phyloP scores from a whole-genome alignment of 176 grass and related monocot genomes.

The Bonia amplexicaulis region DNA sequence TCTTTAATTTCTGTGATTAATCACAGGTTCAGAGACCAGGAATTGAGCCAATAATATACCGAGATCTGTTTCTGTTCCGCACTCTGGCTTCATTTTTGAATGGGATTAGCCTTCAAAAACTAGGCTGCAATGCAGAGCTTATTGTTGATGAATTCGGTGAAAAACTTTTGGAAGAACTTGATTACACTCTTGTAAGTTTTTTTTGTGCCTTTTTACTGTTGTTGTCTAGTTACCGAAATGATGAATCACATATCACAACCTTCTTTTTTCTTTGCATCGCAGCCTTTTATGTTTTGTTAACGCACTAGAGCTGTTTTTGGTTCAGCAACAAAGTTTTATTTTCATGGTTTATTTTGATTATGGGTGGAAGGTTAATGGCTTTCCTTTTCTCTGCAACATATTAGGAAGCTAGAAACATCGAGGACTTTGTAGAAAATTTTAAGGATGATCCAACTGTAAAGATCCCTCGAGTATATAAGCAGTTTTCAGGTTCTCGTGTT shows the following conservation, averaged over 20 bases:
- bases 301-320: background rate
- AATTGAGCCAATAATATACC: conserved; percentile 97
- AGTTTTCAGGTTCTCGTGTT: conserved; percentile 74
- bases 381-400: conserved; percentile 6
- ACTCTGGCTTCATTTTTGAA: conserved; percentile 93
- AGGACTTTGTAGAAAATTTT: conserved; percentile 94
- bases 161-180: conserved; percentile 97
- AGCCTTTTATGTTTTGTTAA: background rate
- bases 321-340: background rate
- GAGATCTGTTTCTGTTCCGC: conserved; percentile 93
- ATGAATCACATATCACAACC: background rate
- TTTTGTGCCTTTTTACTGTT: background rate
- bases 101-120: conserved; percentile 94
- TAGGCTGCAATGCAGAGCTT: conserved; percentile 98
- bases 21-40: conserved; percentile 84
- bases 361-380: background rate
- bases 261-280: background rate
- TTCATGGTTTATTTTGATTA: background rate
- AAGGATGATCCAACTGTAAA: conserved; percentile 97
- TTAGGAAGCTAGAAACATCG: conserved; percentile 95
- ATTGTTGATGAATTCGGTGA: conserved; percentile 99
- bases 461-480: conserved; percentile 89
- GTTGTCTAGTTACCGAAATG: background rate
- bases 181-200: conserved; percentile 96
- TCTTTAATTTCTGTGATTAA: background rate